These are phyloP conservation scores for Penicillium cinerascens DNA, from an alignment of 495 filamentous ascomycete genomes.

Conservation along the genomic window DNA sequence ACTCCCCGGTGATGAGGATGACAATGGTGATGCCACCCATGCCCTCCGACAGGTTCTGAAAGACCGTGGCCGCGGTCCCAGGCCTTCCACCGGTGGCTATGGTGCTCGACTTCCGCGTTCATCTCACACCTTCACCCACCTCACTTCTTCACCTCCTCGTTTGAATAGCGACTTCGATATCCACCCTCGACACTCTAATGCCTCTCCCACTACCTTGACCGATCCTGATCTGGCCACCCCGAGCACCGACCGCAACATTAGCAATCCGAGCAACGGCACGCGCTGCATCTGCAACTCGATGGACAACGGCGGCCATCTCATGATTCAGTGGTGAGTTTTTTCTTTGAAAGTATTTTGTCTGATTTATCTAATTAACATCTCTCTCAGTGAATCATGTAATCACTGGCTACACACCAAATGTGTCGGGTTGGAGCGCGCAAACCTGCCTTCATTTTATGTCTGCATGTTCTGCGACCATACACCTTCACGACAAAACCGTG, in stretches of 20 bases:
- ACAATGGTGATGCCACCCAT: conserved; percentile 52
- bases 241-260: conserved; percentile 52
- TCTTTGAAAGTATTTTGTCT: conserved; percentile 4
- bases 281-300: conserved; percentile 71
- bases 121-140: conserved; percentile 35
- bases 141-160: conserved; percentile 45
- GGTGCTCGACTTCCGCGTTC: conserved; percentile 27
- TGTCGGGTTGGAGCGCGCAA: conserved; percentile 61
- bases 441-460: conserved; percentile 72
- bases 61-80: conserved; percentile 52
- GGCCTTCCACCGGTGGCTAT: conserved; percentile 33
- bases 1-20: conserved; percentile 47
- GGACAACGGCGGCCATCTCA: conserved; percentile 62
- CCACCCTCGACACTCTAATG: conserved; percentile 36
- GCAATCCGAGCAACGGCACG: conserved; percentile 54
- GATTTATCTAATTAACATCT: conserved; percentile 1
- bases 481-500: conserved; percentile 61
- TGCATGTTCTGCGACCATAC: conserved; percentile 79
- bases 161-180: conserved; percentile 39
- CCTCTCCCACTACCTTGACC: conserved; percentile 65
- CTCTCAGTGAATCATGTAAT: conserved; percentile 72
- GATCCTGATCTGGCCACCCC: conserved; percentile 66
- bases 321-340: conserved; percentile 76
- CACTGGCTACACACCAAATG: conserved; percentile 83
- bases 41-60: conserved; percentile 73